Evolutionary conservation across 305 asterid species (phyloP), one percentile per base, ranked within the genome.

Genomic region (Fraxinus nigra): DNA sequence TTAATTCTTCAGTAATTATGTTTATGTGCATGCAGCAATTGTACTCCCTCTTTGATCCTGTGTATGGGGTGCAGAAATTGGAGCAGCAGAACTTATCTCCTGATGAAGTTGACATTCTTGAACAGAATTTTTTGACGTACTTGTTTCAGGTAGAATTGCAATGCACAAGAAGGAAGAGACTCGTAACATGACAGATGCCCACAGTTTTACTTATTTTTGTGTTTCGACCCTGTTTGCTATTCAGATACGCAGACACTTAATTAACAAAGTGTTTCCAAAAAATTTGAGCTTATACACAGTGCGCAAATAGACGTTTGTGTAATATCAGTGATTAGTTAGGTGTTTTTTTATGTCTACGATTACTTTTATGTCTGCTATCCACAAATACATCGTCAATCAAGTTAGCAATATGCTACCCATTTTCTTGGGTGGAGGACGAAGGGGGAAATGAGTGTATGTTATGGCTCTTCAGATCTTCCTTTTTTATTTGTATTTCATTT

Each of bases 1-100:
- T 4, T n/a, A 69, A 30, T 69, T 28, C 75, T 69, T 11, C 34
- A 3, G 22, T 10, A 28, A 69, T 69, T 28, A 30, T 69, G 75
- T 30, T 69, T 69, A 72, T 73, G 77, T 83, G 85, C 78, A 87
- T 87, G 87, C 94, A 94, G 98, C 99, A 96, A 94, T 88, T 96
- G 61, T 96, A 93, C 90, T 90, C 98, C 76, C 97, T 96, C 83
- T 96, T 96, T 81, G 99, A 96, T 88, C 99, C 99, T 77, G 93
- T 94, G 48, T 78, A 92, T 82, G 99, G 99, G 72, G 84, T 89
- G 54, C 90, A 89, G 72, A 96, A 96, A 86, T 87, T 96, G 92
- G 93, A 92, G 85, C 98, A 93, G 88, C 99, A 96, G 89, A 90
- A 90, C 73, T 89, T 96, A 78, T 89, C 97, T 77, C 84, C 88